Conservation (phyloP, 1,284 basidiomycete species). For the Cerioporus squamosus region DNA sequence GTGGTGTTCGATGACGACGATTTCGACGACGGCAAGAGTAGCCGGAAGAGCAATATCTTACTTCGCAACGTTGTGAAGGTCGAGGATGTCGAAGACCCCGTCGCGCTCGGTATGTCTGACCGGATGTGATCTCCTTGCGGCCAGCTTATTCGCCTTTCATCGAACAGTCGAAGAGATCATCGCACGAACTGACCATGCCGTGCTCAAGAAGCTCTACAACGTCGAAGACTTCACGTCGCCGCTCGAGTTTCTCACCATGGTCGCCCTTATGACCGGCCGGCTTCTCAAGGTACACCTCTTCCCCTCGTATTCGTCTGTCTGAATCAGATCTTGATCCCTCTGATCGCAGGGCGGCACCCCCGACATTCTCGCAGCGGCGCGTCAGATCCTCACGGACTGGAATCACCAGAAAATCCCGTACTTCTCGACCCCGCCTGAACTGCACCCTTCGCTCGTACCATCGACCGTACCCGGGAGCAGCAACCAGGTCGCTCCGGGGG, state of each 20-base stretch:
- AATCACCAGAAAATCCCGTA: constrained; percentile 96
- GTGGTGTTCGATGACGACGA: constrained; percentile 88
- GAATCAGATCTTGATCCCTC: neutral
- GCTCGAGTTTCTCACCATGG: constrained; percentile 89
- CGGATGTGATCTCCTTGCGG: neutral
- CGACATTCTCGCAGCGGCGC: constrained; percentile 83
- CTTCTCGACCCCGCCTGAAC: constrained; percentile 76
- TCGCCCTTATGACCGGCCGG: constrained; percentile 86
- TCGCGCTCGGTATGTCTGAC: constrained; percentile 72
- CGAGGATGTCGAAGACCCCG: constrained; percentile 91
- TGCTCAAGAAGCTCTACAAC: constrained; percentile 84
- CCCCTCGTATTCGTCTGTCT: neutral
- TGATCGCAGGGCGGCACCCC: constrained; percentile 82
- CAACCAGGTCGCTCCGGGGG: constrained; percentile 60
- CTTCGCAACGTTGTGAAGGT: constrained; percentile 94
- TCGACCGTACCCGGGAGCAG: constrained; percentile 42
- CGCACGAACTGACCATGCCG: constrained; percentile 65
- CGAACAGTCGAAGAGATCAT: constrained; percentile 83
- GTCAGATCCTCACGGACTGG: constrained; percentile 92
- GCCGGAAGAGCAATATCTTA: constrained; percentile 70
- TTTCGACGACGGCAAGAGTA: constrained; percentile 50
- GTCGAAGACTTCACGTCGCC: constrained; percentile 76
- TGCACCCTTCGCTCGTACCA: constrained; percentile 78
- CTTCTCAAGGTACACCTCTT: constrained; percentile 67
- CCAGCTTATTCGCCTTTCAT: no score